These are phyloP conservation scores for Mycena indigotica DNA, from an alignment of 768 basidiomycete genomes.

Conservation along the genomic window DNA sequence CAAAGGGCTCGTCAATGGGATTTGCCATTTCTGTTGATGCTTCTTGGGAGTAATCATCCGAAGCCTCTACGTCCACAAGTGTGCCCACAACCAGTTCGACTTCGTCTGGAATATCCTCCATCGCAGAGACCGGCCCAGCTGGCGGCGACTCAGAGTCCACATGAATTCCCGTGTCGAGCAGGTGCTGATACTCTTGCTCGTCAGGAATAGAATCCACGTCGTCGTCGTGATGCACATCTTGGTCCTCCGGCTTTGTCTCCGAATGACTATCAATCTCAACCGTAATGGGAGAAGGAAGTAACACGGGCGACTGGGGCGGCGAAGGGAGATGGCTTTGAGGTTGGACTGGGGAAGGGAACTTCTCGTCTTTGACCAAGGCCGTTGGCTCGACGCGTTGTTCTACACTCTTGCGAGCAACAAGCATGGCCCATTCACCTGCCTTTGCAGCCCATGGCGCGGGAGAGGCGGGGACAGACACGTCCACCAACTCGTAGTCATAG, in stretches of 20 bases:
- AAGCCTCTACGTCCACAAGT: background rate
- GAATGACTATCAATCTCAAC: background rate
- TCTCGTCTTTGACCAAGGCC: background rate
- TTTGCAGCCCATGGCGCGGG: background rate
- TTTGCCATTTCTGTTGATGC: background rate
- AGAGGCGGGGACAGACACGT: background rate
- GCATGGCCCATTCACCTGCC: background rate
- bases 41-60: background rate
- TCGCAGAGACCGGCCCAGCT: background rate
- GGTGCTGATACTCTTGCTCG: background rate
- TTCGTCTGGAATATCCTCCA: conserved; percentile 1
- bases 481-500: background rate
- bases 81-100: background rate
- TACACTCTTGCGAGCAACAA: background rate
- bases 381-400: background rate
- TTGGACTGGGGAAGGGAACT: background rate
- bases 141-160: background rate
- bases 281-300: background rate
- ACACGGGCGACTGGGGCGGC: background rate
- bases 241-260: background rate
- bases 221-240: background rate
- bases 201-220: background rate
- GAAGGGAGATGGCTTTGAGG: background rate
- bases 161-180: background rate
- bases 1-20: background rate